phyloP scores from a whole-genome alignment of 192 early-diverging fungal species.

The Backusella tarrabulga region DNA sequence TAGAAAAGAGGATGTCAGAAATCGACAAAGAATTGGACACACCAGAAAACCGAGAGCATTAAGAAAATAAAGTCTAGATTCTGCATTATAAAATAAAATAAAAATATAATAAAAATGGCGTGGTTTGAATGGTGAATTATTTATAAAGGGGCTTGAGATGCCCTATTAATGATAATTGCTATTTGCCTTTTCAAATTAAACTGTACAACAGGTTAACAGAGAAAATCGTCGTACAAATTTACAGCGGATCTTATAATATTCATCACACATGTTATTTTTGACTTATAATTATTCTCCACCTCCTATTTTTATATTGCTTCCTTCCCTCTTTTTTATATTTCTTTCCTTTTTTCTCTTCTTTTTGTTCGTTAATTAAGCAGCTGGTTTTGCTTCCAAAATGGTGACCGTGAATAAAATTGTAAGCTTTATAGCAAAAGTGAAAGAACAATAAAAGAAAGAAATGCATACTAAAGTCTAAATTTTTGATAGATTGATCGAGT shows the following conservation, averaged over 20 bases:
- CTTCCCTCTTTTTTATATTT: conserved; percentile 12
- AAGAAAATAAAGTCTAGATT: conserved; percentile 6
- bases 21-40: conserved; percentile 61
- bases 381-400: conserved; percentile 19
- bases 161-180: not conserved
- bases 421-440: not conserved
- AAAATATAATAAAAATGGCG: not conserved
- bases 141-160: not conserved
- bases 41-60: conserved; percentile 10
- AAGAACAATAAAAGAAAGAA: not conserved
- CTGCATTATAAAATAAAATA: conserved; percentile 1
- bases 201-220: not conserved
- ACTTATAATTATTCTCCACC: conserved; percentile 4
- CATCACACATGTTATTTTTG: not conserved
- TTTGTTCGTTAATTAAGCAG: conserved; percentile 15
- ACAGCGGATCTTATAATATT: not conserved
- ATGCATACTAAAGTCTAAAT: not conserved
- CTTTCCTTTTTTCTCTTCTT: not conserved
- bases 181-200: conserved; percentile 5
- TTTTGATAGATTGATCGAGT: conserved; percentile 26
- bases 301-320: conserved; percentile 12
- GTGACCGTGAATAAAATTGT: conserved; percentile 20
- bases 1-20: conserved; percentile 76
- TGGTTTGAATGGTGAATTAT: not conserved
- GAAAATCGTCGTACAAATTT: not conserved